Percentiles rank a stretch among this genome's conserved stretches.
These are phyloP conservation scores for Acanthamoeba divionensis DNA, from an alignment of 208 protist genomes.

Conservation along the genomic window DNA sequence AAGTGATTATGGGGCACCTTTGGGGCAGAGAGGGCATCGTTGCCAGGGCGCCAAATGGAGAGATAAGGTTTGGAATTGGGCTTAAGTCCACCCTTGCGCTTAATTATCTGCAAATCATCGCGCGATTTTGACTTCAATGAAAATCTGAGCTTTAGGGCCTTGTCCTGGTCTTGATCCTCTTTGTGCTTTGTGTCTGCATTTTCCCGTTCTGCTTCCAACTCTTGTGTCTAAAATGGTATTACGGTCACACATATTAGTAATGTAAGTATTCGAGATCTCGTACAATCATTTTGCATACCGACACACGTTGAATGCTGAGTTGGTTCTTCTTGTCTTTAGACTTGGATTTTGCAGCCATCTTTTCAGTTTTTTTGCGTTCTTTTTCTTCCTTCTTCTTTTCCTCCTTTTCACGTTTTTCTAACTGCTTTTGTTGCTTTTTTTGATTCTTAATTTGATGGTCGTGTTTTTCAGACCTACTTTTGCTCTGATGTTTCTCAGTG, in stretches of 20 bases:
- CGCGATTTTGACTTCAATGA: not conserved
- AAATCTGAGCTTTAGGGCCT: not conserved
- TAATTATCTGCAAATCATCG: too few relatives aligned
- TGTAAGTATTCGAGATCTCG: not conserved
- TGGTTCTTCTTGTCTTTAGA: not conserved
- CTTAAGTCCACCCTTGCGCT: conserved; percentile 6
- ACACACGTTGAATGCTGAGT: not conserved
- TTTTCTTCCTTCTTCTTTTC: not conserved
- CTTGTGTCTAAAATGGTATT: not conserved
- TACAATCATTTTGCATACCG: not conserved
- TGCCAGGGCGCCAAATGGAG: not conserved
- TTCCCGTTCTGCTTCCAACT: not conserved
- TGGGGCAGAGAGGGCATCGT: not conserved
- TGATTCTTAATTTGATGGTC: too few relatives aligned
- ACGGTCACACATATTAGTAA: not conserved
- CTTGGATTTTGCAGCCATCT: not conserved
- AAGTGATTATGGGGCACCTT: too few relatives aligned
- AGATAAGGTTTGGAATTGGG: not conserved
- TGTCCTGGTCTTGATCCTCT: not conserved
- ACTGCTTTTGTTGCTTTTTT: too few relatives aligned
- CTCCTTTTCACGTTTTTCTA: too few relatives aligned
- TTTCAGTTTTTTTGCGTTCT: not conserved
- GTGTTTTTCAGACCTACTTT: too few relatives aligned
- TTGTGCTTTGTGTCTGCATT: not conserved
- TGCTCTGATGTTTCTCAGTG: too few relatives aligned